A percentile compares a stretch with the other conserved stretches of the same genome.
phyloP scores from a whole-genome alignment of 495 filamentous ascomycete species.

The Tuber umbilicatum region DNA sequence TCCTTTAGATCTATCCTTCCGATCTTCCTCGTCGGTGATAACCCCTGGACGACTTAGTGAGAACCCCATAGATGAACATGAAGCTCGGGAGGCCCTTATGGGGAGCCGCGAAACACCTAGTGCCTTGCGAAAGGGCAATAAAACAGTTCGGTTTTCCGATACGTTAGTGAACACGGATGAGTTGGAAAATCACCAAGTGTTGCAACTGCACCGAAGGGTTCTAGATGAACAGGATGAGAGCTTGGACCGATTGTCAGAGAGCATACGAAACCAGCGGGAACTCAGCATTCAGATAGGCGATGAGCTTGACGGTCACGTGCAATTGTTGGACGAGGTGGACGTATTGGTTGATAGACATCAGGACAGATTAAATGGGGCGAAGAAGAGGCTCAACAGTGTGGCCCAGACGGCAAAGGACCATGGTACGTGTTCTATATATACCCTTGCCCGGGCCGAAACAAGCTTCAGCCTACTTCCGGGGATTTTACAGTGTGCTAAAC shows the following conservation, averaged over 20 bases:
- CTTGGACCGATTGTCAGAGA: slow-evolving; percentile 75
- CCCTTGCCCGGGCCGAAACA: background rate
- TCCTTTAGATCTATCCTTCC: slow-evolving; percentile 48
- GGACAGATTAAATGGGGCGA: slow-evolving; percentile 64
- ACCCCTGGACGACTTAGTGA: slow-evolving; percentile 28
- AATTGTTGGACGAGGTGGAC: slow-evolving; percentile 84
- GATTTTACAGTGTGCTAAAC: background rate
- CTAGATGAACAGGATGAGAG: slow-evolving; percentile 85
- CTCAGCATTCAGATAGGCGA: slow-evolving; percentile 93
- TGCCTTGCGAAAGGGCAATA: slow-evolving; percentile 46
- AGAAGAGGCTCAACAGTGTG: slow-evolving; percentile 61
- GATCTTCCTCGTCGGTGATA: slow-evolving; percentile 14
- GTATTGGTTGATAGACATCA: slow-evolving; percentile 73
- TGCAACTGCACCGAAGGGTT: slow-evolving; percentile 71
- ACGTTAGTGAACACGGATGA: slow-evolving; percentile 51
- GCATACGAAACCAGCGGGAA: slow-evolving; percentile 86
- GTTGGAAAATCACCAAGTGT: slow-evolving; percentile 77
- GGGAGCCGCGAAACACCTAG: slow-evolving; percentile 30
- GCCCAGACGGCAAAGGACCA: slow-evolving; percentile 69
- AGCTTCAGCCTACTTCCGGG: background rate
- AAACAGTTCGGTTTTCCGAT: slow-evolving; percentile 90
- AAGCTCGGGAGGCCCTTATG: slow-evolving; percentile 40
- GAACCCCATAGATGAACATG: slow-evolving; percentile 27
- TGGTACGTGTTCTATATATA: slow-evolving; percentile 56
- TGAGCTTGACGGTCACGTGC: slow-evolving; percentile 83